A percentile compares a stretch with the other conserved stretches of the same genome.
Conservation (phyloP, 2,329 filamentous ascomycete species). For the Teratosphaeria gauchensis region DNA sequence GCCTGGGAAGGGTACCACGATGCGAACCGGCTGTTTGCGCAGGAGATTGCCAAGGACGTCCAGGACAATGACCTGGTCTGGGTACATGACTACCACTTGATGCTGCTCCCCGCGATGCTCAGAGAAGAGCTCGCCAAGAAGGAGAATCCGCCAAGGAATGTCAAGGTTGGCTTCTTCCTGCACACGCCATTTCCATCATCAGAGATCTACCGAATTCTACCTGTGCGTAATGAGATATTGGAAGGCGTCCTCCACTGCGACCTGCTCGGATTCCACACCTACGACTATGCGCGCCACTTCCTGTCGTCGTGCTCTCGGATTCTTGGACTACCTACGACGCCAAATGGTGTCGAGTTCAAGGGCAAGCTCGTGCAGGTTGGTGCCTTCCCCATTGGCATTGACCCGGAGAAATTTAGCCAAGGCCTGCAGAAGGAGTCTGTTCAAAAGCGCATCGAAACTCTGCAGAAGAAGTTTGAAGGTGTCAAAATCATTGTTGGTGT, state of each 20-base stretch:
- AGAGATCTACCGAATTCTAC: conserved; percentile 92
- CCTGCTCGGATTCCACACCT: conserved; percentile 94
- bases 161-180: conserved; percentile 97
- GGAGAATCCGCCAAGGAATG: conserved; percentile 59
- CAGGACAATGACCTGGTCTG: conserved; percentile 91
- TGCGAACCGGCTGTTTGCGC: conserved; percentile 85
- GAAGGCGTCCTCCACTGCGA: conserved; percentile 86
- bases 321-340: conserved; percentile 68
- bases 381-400: conserved; percentile 95
- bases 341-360: conserved; percentile 86
- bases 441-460: conserved; percentile 71
- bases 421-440: conserved; percentile 78
- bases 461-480: conserved; percentile 86
- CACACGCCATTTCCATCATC: conserved; percentile 96
- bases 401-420: conserved; percentile 91
- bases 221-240: conserved; percentile 81
- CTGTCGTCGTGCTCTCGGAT: conserved; percentile 94
- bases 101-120: conserved; percentile 92
- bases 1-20: conserved; percentile 90
- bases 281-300: conserved; percentile 98
- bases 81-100: conserved; percentile 98
- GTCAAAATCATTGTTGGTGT: conserved; percentile 96
- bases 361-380: conserved; percentile 83
- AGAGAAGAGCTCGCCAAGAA: conserved; percentile 61
- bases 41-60: conserved; percentile 76